A percentile compares a stretch with the other conserved stretches of the same genome.
Conservation (phyloP, 2,329 filamentous ascomycete species). For the Myotisia sp. region DNA sequence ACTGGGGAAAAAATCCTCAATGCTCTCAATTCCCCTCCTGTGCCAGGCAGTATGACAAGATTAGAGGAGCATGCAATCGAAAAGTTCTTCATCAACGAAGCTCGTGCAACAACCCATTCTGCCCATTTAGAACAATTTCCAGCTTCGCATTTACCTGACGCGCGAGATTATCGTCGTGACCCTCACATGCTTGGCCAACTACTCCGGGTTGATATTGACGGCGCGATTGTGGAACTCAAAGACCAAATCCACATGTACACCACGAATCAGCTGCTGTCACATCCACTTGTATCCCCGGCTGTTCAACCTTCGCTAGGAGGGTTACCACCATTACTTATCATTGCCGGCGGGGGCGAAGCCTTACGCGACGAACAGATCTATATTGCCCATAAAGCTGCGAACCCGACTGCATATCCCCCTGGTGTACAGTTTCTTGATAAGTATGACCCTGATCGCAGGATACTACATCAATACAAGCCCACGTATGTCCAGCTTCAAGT, state of each 20-base stretch:
- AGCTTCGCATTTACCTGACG: not conserved
- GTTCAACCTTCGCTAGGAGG: slow-evolving; percentile 82
- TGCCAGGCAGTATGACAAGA: slow-evolving; percentile 5
- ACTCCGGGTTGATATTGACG: slow-evolving; percentile 57
- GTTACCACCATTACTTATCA: slow-evolving; percentile 70
- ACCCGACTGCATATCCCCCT: slow-evolving; percentile 63
- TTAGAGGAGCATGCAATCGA: slow-evolving; percentile 8
- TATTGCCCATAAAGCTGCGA: slow-evolving; percentile 82
- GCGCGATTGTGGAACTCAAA: slow-evolving; percentile 56
- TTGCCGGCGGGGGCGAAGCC: slow-evolving; percentile 77
- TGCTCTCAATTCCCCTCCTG: slow-evolving; percentile 8
- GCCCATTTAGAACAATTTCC: slow-evolving; percentile 14
- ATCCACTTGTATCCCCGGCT: slow-evolving; percentile 80
- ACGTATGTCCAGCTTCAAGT: slow-evolving; percentile 90
- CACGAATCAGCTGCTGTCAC: slow-evolving; percentile 68
- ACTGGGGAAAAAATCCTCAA: slow-evolving; percentile 31
- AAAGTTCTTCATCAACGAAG: slow-evolving; percentile 10
- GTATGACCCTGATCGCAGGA: slow-evolving; percentile 40
- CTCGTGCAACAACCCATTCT: slow-evolving; percentile 21
- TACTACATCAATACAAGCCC: slow-evolving; percentile 54
- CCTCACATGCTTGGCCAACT: slow-evolving; percentile 17
- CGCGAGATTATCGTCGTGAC: slow-evolving; percentile 14
- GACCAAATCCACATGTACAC: slow-evolving; percentile 87
- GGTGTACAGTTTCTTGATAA: slow-evolving; percentile 49
- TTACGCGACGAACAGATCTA: slow-evolving; percentile 92